Evolutionary conservation across 805 yeast species (phyloP).

Genomic region (Schizosaccharomyces lindneri): DNA sequence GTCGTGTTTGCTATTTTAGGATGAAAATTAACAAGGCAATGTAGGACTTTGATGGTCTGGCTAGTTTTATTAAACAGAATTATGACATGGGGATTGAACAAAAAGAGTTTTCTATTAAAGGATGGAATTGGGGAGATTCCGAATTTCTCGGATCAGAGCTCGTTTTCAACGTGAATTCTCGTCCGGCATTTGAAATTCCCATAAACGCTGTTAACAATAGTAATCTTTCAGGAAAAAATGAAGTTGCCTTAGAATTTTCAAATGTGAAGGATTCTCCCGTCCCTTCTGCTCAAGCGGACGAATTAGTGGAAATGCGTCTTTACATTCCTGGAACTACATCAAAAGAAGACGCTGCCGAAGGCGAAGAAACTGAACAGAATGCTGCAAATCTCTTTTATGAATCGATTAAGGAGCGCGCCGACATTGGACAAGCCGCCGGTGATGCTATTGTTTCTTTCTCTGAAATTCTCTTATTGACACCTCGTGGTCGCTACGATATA

Average conservation of each 20-base stretch:
- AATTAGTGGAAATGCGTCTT: conserved; percentile 79
- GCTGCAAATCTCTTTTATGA: conserved; percentile 78
- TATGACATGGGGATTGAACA: conserved; percentile 53
- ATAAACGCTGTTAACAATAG: conserved; percentile 58
- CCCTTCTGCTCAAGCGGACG: conserved; percentile 55
- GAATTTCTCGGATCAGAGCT: conserved; percentile 83
- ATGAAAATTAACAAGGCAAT: background rate
- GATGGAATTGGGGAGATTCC: conserved; percentile 97
- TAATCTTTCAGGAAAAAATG: conserved; percentile 74
- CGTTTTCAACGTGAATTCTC: conserved; percentile 60
- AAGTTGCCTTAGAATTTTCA: conserved; percentile 73
- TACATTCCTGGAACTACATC: conserved; percentile 61
- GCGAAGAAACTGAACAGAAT: conserved; percentile 16
- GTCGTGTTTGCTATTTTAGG: background rate
- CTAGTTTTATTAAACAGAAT: conserved; percentile 58
- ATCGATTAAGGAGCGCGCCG: conserved; percentile 74
- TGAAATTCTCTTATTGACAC: conserved; percentile 78
- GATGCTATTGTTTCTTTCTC: conserved; percentile 83
- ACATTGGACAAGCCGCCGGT: conserved; percentile 81
- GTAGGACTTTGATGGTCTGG: conserved; percentile 46
- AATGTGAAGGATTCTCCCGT: conserved; percentile 22
- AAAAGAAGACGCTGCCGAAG: conserved; percentile 13
- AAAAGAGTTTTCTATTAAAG: conserved; percentile 77
- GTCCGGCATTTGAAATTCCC: conserved; percentile 81
- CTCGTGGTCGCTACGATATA: conserved; percentile 94